phyloP scores from a whole-genome alignment of 345 rosid genomes.

The Luvunga scandens region DNA sequence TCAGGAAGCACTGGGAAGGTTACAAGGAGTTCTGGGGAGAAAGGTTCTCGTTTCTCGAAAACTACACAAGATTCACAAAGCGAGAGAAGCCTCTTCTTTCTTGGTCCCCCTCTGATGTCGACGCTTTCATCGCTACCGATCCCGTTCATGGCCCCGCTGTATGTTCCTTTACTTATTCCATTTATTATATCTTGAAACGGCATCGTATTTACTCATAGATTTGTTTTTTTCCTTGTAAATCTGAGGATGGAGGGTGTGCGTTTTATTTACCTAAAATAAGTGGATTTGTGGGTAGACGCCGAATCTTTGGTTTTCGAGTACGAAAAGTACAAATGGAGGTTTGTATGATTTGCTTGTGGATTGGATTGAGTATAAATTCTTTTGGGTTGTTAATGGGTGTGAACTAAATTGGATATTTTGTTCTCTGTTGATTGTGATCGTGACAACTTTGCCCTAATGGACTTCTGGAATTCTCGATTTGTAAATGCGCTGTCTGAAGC shows the following conservation, averaged over 20 bases:
- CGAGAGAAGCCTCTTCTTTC: slow-evolving; percentile 63
- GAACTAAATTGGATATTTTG: not conserved
- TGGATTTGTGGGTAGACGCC: not conserved
- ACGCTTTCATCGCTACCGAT: slow-evolving; percentile 83
- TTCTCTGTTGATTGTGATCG: not conserved
- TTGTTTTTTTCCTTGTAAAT: not conserved
- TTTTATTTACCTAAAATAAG: too few relatives aligned
- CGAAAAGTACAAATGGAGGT: too few relatives aligned
- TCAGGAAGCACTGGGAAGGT: slow-evolving; percentile 48
- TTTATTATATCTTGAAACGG: not conserved
- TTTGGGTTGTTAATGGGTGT: not conserved
- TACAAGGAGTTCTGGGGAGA: slow-evolving; percentile 70
- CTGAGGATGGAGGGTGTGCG: not conserved
- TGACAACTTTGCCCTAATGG: not conserved
- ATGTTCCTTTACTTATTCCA: slow-evolving; percentile 10
- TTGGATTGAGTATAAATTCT: not conserved
- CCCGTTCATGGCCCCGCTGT: slow-evolving; percentile 79
- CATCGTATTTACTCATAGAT: too few relatives aligned
- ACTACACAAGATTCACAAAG: slow-evolving; percentile 54
- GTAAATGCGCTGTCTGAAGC: not conserved
- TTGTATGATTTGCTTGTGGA: too few relatives aligned
- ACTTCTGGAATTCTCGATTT: too few relatives aligned
- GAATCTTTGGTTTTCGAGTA: too few relatives aligned
- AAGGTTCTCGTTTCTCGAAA: slow-evolving; percentile 50
- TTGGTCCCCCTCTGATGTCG: slow-evolving; percentile 82